A percentile compares a stretch with the other conserved stretches of the same genome.
Evolutionary conservation across 2,329 filamentous ascomycete genomes (phyloP).

Genomic region (Lasiodiplodia hormozganensis): DNA sequence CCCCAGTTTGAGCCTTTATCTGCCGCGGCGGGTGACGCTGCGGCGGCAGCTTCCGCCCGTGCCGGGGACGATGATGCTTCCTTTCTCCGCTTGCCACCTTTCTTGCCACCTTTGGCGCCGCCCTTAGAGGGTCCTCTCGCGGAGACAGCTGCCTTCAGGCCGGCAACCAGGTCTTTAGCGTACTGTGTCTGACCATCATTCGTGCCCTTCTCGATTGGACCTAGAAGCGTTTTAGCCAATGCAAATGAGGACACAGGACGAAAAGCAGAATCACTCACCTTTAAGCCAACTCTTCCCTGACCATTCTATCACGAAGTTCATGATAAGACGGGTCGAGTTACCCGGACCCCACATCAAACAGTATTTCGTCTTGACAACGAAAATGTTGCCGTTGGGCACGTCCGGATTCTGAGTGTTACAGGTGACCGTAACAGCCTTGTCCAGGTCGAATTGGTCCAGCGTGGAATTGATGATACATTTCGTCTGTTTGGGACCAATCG

Average conservation of each 20-base stretch:
- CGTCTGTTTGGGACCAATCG: constrained; percentile 91
- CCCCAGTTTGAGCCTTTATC: constrained; percentile 68
- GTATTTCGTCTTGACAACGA: constrained; percentile 91
- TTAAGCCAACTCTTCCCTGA: constrained; percentile 97
- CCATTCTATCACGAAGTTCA: constrained; percentile 95
- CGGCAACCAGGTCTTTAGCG: constrained; percentile 78
- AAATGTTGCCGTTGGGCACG: constrained; percentile 91
- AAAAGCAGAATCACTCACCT: constrained; percentile 59
- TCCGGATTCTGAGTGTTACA: constrained; percentile 90
- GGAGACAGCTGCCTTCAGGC: constrained; percentile 75
- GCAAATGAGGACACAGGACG: constrained; percentile 26
- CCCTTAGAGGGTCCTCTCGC: constrained; percentile 64
- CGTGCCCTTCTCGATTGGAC: constrained; percentile 93
- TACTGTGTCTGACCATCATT: constrained; percentile 88
- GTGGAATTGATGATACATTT: constrained; percentile 90
- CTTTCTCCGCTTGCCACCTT: constrained; percentile 65
- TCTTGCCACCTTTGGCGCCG: constrained; percentile 54
- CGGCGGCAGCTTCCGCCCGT: constrained; percentile 35
- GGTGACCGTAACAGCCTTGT: constrained; percentile 83
- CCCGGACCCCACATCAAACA: constrained; percentile 91
- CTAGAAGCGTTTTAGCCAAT: constrained; percentile 53
- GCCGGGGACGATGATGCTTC: constrained; percentile 50
- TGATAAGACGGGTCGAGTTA: constrained; percentile 82
- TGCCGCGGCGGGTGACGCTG: constrained; percentile 30
- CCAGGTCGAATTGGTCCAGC: constrained; percentile 83